A percentile compares a stretch with the other conserved stretches of the same genome.
These are phyloP conservation scores for Boechera retrofracta DNA, from an alignment of 345 rosid species.

Conservation along the genomic window DNA sequence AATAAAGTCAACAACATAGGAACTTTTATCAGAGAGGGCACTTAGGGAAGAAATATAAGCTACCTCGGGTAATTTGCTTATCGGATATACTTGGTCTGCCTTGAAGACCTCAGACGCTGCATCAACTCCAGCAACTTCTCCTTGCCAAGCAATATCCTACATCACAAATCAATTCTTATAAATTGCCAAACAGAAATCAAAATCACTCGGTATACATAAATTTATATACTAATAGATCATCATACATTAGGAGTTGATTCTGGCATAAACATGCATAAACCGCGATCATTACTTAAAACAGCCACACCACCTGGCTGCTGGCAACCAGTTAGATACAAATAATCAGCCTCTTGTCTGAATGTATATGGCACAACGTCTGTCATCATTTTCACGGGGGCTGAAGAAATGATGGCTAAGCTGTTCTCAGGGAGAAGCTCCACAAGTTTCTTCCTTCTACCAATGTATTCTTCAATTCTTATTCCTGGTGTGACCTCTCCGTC, in stretches of 20 bases:
- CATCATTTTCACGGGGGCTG: conserved; percentile 97
- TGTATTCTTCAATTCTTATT: conserved; percentile 69
- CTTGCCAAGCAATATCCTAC: conserved; percentile 94
- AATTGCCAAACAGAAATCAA: conserved; percentile 1
- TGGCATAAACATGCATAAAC: conserved; percentile 99
- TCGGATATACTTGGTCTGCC: conserved; percentile 85
- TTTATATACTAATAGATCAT: neutral
- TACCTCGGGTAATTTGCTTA: conserved; percentile 72
- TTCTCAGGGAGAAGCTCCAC: conserved; percentile 79
- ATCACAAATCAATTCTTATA: conserved; percentile 19
- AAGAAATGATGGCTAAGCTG: conserved; percentile 78
- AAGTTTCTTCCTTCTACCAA: conserved; percentile 71
- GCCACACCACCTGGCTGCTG: conserved; percentile 97
- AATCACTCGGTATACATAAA: neutral
- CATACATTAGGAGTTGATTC: conserved; percentile 79
- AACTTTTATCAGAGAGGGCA: neutral
- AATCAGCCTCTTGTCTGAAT: conserved; percentile 88
- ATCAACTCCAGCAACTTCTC: conserved; percentile 87
- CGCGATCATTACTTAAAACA: conserved; percentile 67
- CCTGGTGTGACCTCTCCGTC: conserved; percentile 96
- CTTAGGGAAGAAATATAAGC: conserved; percentile 34
- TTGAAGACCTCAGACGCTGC: conserved; percentile 79
- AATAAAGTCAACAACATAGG: conserved; percentile 5
- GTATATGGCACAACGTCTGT: conserved; percentile 92
- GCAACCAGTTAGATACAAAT: conserved; percentile 86